phyloP scores from a whole-genome alignment of 2,329 filamentous ascomycete genomes.

The Stagonosporopsis vannaccii region DNA sequence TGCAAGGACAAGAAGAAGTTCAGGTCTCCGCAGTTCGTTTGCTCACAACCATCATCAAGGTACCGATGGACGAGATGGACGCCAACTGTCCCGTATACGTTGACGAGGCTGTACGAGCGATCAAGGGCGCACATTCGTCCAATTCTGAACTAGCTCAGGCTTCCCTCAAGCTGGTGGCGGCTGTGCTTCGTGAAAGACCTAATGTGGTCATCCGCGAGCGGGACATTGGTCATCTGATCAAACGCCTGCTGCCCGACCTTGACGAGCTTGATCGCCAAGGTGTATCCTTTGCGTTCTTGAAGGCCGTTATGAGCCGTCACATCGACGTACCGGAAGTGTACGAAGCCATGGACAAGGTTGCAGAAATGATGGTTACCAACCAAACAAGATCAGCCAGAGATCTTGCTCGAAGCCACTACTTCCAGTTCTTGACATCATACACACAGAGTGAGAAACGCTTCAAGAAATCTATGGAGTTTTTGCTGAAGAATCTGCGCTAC shows the following conservation, averaged over 20 bases:
- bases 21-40: conserved; percentile 87
- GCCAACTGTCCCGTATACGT: conserved; percentile 79
- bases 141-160: conserved; percentile 86
- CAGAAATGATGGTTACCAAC: conserved; percentile 94
- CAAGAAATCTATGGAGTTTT: conserved; percentile 86
- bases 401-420: conserved; percentile 85
- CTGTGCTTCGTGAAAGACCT: conserved; percentile 81
- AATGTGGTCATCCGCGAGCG: conserved; percentile 79
- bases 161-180: conserved; percentile 84
- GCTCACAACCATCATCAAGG: conserved; percentile 83
- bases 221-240: conserved; percentile 81
- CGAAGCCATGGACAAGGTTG: conserved; percentile 82
- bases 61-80: conserved; percentile 75
- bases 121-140: conserved; percentile 79
- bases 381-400: conserved; percentile 88
- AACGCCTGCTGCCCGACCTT: conserved; percentile 83
- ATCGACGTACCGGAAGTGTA: conserved; percentile 88
- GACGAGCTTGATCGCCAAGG: conserved; percentile 93
- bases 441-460: conserved; percentile 90
- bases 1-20: conserved; percentile 88
- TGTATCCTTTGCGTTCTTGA: conserved; percentile 92
- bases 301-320: conserved; percentile 83
- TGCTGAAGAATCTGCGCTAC: conserved; percentile 91
- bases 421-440: conserved; percentile 94
- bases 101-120: conserved; percentile 81